phyloP scores from a whole-genome alignment of 2,329 filamentous ascomycete species.

The Claviceps arundinis region DNA sequence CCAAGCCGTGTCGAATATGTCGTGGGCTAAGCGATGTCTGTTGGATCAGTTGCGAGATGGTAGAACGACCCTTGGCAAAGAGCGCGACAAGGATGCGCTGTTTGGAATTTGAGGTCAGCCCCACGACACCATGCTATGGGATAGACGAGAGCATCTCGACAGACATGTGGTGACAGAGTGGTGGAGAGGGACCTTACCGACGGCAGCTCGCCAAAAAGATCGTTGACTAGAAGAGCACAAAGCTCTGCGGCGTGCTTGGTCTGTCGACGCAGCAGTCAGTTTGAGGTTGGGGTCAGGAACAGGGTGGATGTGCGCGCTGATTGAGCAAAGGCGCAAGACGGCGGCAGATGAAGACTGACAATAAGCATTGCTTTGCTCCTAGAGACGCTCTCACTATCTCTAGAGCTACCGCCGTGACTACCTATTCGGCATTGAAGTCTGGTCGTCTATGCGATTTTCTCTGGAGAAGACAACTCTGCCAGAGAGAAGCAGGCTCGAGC shows the following conservation, averaged over 20 bases:
- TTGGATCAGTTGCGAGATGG: conserved; percentile 53
- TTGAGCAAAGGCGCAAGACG: conserved; percentile 8
- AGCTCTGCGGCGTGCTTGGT: conserved; percentile 72
- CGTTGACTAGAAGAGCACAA: conserved; percentile 76
- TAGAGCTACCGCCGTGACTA: conserved; percentile 63
- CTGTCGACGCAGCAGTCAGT: conserved; percentile 24
- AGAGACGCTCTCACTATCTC: conserved; percentile 69
- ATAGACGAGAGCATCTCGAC: not conserved
- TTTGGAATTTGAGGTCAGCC: conserved; percentile 14
- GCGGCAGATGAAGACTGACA: conserved; percentile 27
- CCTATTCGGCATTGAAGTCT: conserved; percentile 44
- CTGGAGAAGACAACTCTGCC: not conserved
- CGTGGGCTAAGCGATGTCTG: conserved; percentile 60
- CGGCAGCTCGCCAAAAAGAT: conserved; percentile 81
- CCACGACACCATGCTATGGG: conserved; percentile 8
- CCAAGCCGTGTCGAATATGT: conserved; percentile 69
- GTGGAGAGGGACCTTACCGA: conserved; percentile 45
- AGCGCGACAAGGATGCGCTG: conserved; percentile 79
- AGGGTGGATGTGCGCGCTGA: conserved; percentile 3
- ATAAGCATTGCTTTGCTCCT: conserved; percentile 49
- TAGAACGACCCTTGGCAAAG: conserved; percentile 64
- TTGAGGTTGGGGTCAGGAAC: not conserved
- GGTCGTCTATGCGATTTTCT: not conserved
- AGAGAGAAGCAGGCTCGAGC: not conserved
- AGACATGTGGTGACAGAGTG: not conserved